Evolutionary conservation across 176 grass and related monocot genomes (phyloP).

Genomic region (Luzula sylvatica): DNA sequence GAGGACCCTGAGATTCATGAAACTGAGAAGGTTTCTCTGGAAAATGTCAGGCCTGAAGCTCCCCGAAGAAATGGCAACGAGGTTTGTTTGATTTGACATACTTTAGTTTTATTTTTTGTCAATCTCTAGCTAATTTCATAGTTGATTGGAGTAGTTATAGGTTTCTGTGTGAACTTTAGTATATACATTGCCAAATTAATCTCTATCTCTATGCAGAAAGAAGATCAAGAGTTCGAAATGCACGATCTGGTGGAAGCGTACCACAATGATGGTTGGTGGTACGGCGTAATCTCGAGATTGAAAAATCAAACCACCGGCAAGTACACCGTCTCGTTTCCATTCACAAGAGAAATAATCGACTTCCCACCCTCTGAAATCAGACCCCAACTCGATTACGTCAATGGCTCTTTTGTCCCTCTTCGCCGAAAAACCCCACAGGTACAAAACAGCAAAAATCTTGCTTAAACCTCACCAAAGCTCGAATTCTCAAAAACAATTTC

Average conservation of each 20-base stretch:
- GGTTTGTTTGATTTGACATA: neutral
- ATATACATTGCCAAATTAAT: too few species aligned
- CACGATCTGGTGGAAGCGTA: conserved; percentile 44
- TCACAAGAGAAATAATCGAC: conserved; percentile 38
- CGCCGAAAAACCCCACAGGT: conserved; percentile 11
- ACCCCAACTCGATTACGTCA: conserved; percentile 23
- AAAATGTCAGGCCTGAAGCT: conserved; percentile 7
- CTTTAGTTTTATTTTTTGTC: too few species aligned
- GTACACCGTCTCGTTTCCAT: conserved; percentile 57
- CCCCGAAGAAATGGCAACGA: neutral
- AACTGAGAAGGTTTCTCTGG: neutral
- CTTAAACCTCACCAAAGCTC: neutral
- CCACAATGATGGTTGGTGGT: conserved; percentile 52
- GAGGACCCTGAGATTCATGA: neutral
- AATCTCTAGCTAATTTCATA: too few species aligned
- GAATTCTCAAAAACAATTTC: neutral
- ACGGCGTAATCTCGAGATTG: conserved; percentile 27
- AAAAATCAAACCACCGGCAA: neutral
- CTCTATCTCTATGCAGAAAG: neutral
- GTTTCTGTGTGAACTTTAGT: too few species aligned
- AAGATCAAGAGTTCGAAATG: conserved; percentile 8
- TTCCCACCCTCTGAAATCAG: conserved; percentile 36
- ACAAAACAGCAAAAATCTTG: neutral
- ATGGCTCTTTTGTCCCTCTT: conserved; percentile 28
- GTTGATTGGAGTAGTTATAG: too few species aligned